Evolutionary conservation across 139 green algal genomes (phyloP).

Genomic region (Chlamydomonas incerta): DNA sequence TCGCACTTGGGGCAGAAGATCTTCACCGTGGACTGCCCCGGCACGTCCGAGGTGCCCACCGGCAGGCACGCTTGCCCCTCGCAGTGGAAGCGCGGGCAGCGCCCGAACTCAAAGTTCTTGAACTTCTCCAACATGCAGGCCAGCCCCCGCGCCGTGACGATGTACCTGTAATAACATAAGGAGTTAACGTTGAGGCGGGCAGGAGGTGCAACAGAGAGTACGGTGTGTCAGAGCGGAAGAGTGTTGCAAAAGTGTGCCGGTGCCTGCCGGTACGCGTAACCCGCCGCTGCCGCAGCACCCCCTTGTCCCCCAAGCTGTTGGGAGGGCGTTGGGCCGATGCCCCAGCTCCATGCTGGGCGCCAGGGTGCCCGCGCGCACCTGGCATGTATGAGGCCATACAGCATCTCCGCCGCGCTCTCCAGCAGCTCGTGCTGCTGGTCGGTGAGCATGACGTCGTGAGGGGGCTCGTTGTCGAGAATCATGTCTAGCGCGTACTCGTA

Average conservation of each 20-base stretch:
- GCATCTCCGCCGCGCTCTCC: slow-evolving; percentile 95
- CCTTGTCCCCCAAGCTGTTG: no score
- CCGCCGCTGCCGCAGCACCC: no score
- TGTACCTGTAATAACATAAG: slow-evolving; percentile 88
- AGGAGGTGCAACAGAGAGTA: no score
- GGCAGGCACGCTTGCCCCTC: slow-evolving; percentile 93
- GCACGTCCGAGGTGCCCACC: slow-evolving; percentile 90
- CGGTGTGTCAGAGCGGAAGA: no score
- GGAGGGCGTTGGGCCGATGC: neutral
- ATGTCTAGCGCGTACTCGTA: slow-evolving; percentile 98
- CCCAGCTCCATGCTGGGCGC: neutral
- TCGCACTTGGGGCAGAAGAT: slow-evolving; percentile 95
- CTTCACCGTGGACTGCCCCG: slow-evolving; percentile 89
- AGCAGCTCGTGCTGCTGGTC: slow-evolving; percentile 91
- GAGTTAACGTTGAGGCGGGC: no score
- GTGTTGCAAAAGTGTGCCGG: no score
- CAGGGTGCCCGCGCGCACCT: slow-evolving; percentile 35
- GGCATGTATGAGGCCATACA: slow-evolving; percentile 98
- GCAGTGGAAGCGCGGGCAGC: slow-evolving; percentile 92
- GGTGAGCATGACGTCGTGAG: slow-evolving; percentile 83
- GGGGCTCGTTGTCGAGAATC: slow-evolving; percentile 93
- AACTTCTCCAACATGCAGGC: slow-evolving; percentile 93
- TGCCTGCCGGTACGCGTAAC: no score
- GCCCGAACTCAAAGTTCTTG: slow-evolving; percentile 92
- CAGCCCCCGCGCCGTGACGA: slow-evolving; percentile 87